Base-by-base conservation (phyloP, 345 rosid species). In the Sisymbrium irio region DNA sequence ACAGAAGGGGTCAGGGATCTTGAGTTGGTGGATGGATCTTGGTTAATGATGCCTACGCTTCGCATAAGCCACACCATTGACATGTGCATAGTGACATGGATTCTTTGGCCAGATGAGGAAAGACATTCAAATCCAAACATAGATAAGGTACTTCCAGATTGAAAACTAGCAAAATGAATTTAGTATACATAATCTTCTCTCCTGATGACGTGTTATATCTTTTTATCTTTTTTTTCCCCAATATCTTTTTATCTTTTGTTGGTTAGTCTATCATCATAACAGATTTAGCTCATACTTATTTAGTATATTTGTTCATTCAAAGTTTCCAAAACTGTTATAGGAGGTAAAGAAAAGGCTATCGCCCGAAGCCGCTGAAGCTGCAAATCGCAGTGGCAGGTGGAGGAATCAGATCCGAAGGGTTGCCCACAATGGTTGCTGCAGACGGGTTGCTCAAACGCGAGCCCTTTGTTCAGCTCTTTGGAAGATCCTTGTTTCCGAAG, bases 41-140 rank as follows among this genome's bases (percentile, higher is more conserved):
- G 77, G 84, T 65, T 88, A 33, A 44, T 72, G 59, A 75, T 93
- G 82, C 60, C 95, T 17, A 75, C 88, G 1, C 67, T 88, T 64
- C 74, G 65, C 71, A 67, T 92, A 33, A 81, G 76, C 69, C 82
- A 83, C 74, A 91, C 82, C 77, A 73, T 88, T 78, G 97, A 94
- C 73, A 66, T 91, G 86, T 79, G 82, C 72, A 83, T 91, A 36
- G 89, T 82, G 73, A 85, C 88, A 11, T 94, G 98, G 98, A 82
- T 94, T 86, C 88, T 94, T 70, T 94, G 97, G 98, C 97, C 98
- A 46, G 97, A 94, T 81, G 97, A 94, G 69, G 97, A 87, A 86
- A 89, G 89, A 82, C 87, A 85, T 81, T 88, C 97, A 66, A 79
- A 79, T 69, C 97, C 93, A 64, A 92, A 84, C 78, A 74, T 94